Base-by-base conservation (phyloP, 805 yeast genomes). In the Kodamaea lidongshanica region DNA sequence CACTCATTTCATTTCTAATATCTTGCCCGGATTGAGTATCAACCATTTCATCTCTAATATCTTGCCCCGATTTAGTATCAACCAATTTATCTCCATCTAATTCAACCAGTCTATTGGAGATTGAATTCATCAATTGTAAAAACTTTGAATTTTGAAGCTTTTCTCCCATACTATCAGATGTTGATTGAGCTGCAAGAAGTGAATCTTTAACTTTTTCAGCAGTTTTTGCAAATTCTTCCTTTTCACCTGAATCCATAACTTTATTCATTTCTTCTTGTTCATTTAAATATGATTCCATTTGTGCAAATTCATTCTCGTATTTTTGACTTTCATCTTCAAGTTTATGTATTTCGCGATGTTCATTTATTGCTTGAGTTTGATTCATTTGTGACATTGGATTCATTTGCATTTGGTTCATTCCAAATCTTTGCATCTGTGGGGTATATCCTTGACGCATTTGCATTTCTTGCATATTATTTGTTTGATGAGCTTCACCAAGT, bases 31-130 rank as follows among this genome's bases (percentile, higher is more conserved):
- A 32, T 6, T 22, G 23, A 17, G 39, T 34, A 23, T n/a, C n/a
- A n/a, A n/a, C n/a, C 18, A 16, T 13, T 10, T 23, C 27, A 10
- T 29, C 35, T 4, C 51, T 40, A n/a, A 45, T 39, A 16, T 47
- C 54, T 20, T 40, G 44, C n/a, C 49, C 48, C 4, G 50, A 32
- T 6, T 22, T 23, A 17, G 39, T 34, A 23, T 55, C 45, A 20
- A 63, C 65, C 25, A 64, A 46, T 35, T 55, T 60, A 32, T 58
- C 61, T 10, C 68, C 68, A 12, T 59, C 60, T 5, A 64, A 35
- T 41, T 61, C 68, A 16, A 64, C 66, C 23, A 48, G 34, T 19
- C 65, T 40, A 23, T 54, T 53, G 13, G 62, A 54, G 13, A 64
- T 61, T 22, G 54, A 52, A 21, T 45, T 42, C 70, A 64, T 64